Evolutionary conservation across 2,329 filamentous ascomycete genomes (phyloP).

Genomic region (Leptodontidium sp.): DNA sequence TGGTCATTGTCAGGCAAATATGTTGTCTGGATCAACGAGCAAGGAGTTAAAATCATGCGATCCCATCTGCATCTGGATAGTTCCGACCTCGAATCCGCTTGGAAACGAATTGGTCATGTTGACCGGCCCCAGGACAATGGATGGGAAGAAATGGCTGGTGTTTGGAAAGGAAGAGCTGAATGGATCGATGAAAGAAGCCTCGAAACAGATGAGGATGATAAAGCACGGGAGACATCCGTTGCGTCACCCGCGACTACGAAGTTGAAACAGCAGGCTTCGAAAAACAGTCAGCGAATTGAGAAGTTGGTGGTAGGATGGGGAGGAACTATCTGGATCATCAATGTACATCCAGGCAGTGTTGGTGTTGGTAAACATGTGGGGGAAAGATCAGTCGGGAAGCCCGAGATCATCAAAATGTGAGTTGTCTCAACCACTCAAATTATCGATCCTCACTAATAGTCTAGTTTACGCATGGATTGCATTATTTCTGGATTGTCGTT

Average conservation of each 20-base stretch:
- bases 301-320: constrained; percentile 95
- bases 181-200: constrained; percentile 90
- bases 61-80: constrained; percentile 83
- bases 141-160: constrained; percentile 96
- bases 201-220: constrained; percentile 72
- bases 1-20: constrained; percentile 95
- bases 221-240: constrained; percentile 40
- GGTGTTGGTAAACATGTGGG: constrained; percentile 72
- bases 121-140: constrained; percentile 85
- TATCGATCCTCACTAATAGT: constrained; percentile 41
- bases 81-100: constrained; percentile 80
- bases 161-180: constrained; percentile 91
- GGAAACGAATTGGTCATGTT: constrained; percentile 94
- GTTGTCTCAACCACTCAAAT: constrained; percentile 48
- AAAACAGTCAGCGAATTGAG: constrained; percentile 65
- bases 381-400: constrained; percentile 77
- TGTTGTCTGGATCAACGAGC: constrained; percentile 94
- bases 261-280: constrained; percentile 58
- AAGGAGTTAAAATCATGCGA: constrained; percentile 97
- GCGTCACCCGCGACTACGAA: constrained; percentile 57
- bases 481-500: constrained; percentile 96
- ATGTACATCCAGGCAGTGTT: constrained; percentile 81
- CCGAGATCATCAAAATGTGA: constrained; percentile 92
- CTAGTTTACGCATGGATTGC: constrained; percentile 91
- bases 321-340: constrained; percentile 93